These are phyloP conservation scores for Alternaria tenuissima DNA, from an alignment of 2,329 filamentous ascomycete genomes.

Conservation along the genomic window DNA sequence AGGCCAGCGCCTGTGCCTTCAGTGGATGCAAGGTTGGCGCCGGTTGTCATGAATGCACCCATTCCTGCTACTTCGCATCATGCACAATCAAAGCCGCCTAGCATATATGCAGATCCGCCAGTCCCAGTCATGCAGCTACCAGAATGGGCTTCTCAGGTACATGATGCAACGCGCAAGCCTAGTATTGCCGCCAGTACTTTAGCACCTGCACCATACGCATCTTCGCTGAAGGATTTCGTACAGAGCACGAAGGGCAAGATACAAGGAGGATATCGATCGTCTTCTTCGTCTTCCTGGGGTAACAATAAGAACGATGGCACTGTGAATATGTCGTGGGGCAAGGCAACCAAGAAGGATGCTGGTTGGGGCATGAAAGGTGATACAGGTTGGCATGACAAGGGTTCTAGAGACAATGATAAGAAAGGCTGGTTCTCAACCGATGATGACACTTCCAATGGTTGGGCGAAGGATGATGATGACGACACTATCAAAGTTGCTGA, in stretches of 20 bases:
- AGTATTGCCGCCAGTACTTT: slow-evolving; percentile 3
- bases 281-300: slow-evolving; percentile 18
- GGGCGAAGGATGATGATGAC: background rate
- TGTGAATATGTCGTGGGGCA: background rate
- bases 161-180: slow-evolving; percentile 5
- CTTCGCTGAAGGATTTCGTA: background rate
- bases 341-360: background rate
- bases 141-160: slow-evolving; percentile 7
- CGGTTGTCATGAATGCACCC: slow-evolving; percentile 18
- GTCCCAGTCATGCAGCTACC: slow-evolving; percentile 6
- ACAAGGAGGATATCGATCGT: background rate
- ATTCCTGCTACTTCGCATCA: background rate
- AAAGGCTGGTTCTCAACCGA: background rate
- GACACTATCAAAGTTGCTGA: background rate
- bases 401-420: background rate
- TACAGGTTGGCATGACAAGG: background rate
- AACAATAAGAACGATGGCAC: background rate
- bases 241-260: background rate
- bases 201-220: slow-evolving; percentile 19
- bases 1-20: background rate
- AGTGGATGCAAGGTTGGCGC: background rate
- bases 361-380: background rate
- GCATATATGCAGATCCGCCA: background rate
- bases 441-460: background rate
- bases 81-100: background rate